phyloP scores from a whole-genome alignment of 495 filamentous ascomycete species.

The Aspergillus coremiiformis region DNA sequence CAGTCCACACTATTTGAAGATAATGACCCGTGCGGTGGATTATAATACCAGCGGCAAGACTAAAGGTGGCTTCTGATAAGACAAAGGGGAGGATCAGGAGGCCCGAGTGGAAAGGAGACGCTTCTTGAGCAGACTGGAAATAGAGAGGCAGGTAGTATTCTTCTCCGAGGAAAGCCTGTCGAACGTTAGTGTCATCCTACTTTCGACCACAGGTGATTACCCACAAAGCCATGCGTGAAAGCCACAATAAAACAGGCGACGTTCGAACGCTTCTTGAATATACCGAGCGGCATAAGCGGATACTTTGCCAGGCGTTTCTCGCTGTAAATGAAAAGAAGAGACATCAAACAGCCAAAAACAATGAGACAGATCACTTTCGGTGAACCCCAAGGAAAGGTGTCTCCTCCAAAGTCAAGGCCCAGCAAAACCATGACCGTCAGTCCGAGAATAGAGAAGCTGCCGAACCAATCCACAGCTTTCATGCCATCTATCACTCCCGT shows the following conservation, averaged over 20 bases:
- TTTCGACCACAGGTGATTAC: neutral
- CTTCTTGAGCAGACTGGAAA: constrained; percentile 46
- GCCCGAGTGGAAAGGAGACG: constrained; percentile 46
- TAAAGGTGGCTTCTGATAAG: constrained; percentile 41
- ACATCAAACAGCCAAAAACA: constrained; percentile 59
- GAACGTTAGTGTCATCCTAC: neutral
- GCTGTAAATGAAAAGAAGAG: constrained; percentile 57
- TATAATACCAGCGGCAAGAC: constrained; percentile 42
- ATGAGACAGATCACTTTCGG: constrained; percentile 69
- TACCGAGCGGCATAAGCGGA: constrained; percentile 66
- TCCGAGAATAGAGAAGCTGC: constrained; percentile 59
- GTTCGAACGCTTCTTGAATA: constrained; percentile 55
- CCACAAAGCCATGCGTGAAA: constrained; percentile 49
- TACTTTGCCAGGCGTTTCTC: constrained; percentile 65
- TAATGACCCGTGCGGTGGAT: constrained; percentile 58
- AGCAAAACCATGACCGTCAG: constrained; percentile 71
- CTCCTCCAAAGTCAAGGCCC: constrained; percentile 70
- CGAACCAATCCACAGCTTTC: constrained; percentile 71
- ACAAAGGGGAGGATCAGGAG: constrained; percentile 47
- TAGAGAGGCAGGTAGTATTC: constrained; percentile 56
- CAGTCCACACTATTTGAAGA: constrained; percentile 46
- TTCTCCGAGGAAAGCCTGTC: constrained; percentile 40
- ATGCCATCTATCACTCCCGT: constrained; percentile 55
- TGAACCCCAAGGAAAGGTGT: constrained; percentile 64
- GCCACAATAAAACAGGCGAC: constrained; percentile 48